Conservation (phyloP, 345 rosid genomes). For the Citrus trifoliata region DNA sequence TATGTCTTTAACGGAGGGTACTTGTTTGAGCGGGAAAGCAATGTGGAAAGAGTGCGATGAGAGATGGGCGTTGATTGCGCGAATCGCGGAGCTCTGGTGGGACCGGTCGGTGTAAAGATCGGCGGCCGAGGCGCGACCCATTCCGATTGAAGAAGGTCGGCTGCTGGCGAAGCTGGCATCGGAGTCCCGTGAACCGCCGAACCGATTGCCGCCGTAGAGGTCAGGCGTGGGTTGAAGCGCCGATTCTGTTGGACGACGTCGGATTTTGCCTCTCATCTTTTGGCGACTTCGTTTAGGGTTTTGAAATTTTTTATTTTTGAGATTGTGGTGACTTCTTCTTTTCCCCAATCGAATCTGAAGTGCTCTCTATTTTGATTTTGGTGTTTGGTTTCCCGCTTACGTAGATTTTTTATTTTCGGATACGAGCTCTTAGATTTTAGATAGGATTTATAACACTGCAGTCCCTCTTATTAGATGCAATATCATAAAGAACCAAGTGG, state of each 20-base stretch:
- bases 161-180: constrained; percentile 89
- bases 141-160: constrained; percentile 75
- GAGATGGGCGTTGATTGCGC: constrained; percentile 62
- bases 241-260: constrained; percentile 20
- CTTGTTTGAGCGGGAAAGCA: constrained; percentile 36
- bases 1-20: constrained; percentile 67
- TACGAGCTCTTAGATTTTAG: no score
- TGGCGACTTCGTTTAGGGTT: not conserved
- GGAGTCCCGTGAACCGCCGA: constrained; percentile 62
- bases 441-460: not conserved
- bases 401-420: not conserved
- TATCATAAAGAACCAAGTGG: no score
- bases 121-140: constrained; percentile 38
- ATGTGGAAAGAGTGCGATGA: constrained; percentile 45
- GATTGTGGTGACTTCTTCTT: not conserved
- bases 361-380: not conserved
- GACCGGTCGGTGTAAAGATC: constrained; percentile 53
- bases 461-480: not conserved
- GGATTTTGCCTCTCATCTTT: not conserved
- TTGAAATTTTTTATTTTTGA: not conserved
- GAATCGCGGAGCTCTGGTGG: constrained; percentile 52
- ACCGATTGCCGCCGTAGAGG: constrained; percentile 8
- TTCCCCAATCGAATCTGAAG: not conserved
- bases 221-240: constrained; percentile 29
- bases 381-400: not conserved